Conservation (phyloP, 2,329 filamentous ascomycete genomes). For the Trichoderma gracile region DNA sequence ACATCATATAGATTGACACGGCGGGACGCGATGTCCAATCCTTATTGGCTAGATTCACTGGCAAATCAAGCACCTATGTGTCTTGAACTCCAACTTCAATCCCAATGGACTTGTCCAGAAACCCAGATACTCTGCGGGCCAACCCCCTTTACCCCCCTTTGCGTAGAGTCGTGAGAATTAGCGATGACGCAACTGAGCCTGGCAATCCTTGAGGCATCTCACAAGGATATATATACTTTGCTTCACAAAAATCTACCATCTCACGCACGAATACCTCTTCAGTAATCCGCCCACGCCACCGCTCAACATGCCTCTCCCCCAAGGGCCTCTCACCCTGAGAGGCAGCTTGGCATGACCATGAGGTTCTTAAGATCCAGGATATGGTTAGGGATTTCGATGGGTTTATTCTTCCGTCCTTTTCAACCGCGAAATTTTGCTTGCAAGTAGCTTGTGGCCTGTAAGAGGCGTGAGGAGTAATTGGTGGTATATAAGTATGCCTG, state of each 20-base stretch:
- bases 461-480: neutral
- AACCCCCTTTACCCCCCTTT: neutral
- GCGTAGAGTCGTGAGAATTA: neutral
- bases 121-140: neutral
- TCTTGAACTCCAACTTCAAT: too few relatives aligned
- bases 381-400: neutral
- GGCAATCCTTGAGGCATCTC: too few relatives aligned
- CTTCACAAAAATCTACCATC: neutral
- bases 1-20: too few relatives aligned
- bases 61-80: too few relatives aligned
- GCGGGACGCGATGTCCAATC: too few relatives aligned
- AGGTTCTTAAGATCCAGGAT: conserved; percentile 1
- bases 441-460: neutral
- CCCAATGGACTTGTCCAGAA: neutral
- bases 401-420: conserved; percentile 8
- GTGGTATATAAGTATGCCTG: neutral
- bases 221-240: too few relatives aligned
- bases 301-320: neutral
- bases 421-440: conserved; percentile 40
- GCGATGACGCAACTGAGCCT: neutral
- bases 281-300: neutral
- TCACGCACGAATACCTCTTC: neutral
- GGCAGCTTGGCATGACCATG: conserved; percentile 14
- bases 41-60: too few relatives aligned
- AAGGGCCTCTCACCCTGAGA: neutral